Percentiles rank a stretch among this genome's conserved stretches.
Conservation (phyloP, 2,329 filamentous ascomycete genomes). For the Nannizziopsis arthrosporioides region DNA sequence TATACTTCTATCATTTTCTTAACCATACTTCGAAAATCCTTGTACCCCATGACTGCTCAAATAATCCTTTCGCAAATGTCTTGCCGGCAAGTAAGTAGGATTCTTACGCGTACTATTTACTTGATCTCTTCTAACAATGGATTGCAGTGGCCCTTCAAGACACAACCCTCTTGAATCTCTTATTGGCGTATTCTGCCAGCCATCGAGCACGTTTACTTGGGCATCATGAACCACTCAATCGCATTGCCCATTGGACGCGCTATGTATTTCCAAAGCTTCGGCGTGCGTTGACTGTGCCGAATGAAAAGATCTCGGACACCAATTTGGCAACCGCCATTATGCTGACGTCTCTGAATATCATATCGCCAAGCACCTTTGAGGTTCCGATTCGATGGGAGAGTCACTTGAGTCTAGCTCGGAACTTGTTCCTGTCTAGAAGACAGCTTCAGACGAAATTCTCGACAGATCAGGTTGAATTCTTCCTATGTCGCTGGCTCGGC, state of each 20-base stretch:
- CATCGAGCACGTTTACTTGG: conserved; percentile 64
- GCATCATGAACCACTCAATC: conserved; percentile 61
- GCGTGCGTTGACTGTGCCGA: conserved; percentile 50
- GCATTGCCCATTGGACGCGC: conserved; percentile 70
- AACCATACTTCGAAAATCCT: conserved; percentile 65
- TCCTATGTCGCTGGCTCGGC: conserved; percentile 70
- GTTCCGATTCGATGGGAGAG: conserved; percentile 71
- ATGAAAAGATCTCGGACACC: conserved; percentile 55
- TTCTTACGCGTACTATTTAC: not conserved
- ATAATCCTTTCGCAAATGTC: conserved; percentile 50
- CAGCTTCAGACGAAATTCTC: conserved; percentile 45
- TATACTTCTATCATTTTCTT: conserved; percentile 63
- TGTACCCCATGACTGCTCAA: conserved; percentile 50
- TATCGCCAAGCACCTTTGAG: conserved; percentile 69
- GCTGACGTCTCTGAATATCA: conserved; percentile 71
- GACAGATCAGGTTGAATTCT: conserved; percentile 50
- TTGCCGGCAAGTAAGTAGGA: conserved; percentile 48
- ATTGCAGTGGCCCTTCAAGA: conserved; percentile 34
- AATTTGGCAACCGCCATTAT: conserved; percentile 74
- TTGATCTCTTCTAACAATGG: conserved; percentile 35
- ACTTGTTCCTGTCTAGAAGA: conserved; percentile 58
- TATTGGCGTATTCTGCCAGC: conserved; percentile 74
- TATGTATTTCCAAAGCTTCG: conserved; percentile 58
- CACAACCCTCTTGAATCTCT: conserved; percentile 57
- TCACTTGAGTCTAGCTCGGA: conserved; percentile 63